Base-by-base conservation (phyloP, 2,329 filamentous ascomycete species). In the Beauveria bassiana region DNA sequence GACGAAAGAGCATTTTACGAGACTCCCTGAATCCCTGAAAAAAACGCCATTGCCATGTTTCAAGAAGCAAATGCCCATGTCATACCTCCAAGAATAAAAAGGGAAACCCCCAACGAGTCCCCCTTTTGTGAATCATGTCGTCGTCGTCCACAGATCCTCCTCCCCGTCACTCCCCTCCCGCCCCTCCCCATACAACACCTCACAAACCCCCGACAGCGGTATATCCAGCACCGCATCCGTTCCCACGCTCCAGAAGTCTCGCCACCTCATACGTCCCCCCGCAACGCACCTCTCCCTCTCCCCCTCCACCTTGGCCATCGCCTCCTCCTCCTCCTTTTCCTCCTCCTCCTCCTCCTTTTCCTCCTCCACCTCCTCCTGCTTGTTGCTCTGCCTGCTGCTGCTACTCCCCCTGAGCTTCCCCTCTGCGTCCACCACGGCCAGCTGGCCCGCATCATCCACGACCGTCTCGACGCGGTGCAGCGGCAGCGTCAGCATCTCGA, bases 151-250 rank as follows among this genome's bases (percentile, higher is more conserved):
- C 38, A 58, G 59, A 14, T 49, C 53, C 1, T 69, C 67, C 10
- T 70, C 69, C 1, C 52, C 63, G 31, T 66, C 67, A 9, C 61
- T 65, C 3, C 70, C 68, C 18, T 72, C 73, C 62, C 67, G 76
- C 64, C 69, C 77, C 72, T 84, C 82, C 0, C 91, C 93, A 74
- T 98, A 99, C 24, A 99, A 72, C 40, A 99, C 86, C 77, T 99
- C 93, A 71, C 93, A 98, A 2, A 98, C 93, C 0, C 93, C 95
- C 10, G 92, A 93, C 66, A 98, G 83, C 8, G 95, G 95, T 54
- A 99, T 88, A 76, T 99, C 95, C 90, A 99, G 90, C 8, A 98
- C 95, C 1, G 92, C 95, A 79, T 99, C 95, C 0, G 95, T 99
- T 20, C 95, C 92, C 68, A 90, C 87, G 69, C 86, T 92, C 95